These are phyloP conservation scores for Exophiala bonariae DNA, from an alignment of 2,329 filamentous ascomycete species.

Conservation along the genomic window DNA sequence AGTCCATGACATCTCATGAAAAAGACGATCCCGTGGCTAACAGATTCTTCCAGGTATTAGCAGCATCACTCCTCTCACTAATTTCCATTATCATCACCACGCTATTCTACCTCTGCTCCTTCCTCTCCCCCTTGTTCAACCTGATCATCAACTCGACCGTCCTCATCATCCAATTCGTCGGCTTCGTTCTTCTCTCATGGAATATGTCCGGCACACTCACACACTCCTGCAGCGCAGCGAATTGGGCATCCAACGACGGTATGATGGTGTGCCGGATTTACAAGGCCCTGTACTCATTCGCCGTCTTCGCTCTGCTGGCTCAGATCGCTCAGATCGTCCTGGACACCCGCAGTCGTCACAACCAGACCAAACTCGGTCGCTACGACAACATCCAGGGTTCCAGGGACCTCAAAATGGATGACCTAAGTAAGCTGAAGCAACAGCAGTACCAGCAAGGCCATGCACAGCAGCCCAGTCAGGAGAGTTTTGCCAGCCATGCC, in stretches of 20 bases:
- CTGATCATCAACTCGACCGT: constrained; percentile 50
- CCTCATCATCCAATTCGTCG: constrained; percentile 52
- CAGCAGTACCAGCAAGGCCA: neutral
- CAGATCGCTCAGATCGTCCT: constrained; percentile 50
- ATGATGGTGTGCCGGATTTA: constrained; percentile 59
- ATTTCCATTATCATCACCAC: constrained; percentile 50
- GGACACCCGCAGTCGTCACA: constrained; percentile 51
- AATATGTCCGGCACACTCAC: constrained; percentile 55
- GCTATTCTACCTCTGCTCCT: constrained; percentile 51
- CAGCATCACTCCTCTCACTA: constrained; percentile 54
- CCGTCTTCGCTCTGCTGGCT: constrained; percentile 47
- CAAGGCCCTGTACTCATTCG: constrained; percentile 61
- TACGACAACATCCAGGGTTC: constrained; percentile 48
- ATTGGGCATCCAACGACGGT: constrained; percentile 57
- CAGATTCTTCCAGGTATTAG: constrained; percentile 45
- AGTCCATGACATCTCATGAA: constrained; percentile 21
- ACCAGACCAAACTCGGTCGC: constrained; percentile 45
- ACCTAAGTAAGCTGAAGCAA: constrained; percentile 26
- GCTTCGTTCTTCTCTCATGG: constrained; percentile 54
- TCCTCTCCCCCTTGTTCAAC: constrained; percentile 55
- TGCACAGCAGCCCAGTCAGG: constrained; percentile 1
- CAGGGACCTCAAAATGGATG: constrained; percentile 37
- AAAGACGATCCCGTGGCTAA: neutral
- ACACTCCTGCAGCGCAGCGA: constrained; percentile 49
- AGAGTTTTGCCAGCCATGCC: constrained; percentile 1